Conservation (phyloP, 495 filamentous ascomycete species). For the Aspergillus affinis region DNA sequence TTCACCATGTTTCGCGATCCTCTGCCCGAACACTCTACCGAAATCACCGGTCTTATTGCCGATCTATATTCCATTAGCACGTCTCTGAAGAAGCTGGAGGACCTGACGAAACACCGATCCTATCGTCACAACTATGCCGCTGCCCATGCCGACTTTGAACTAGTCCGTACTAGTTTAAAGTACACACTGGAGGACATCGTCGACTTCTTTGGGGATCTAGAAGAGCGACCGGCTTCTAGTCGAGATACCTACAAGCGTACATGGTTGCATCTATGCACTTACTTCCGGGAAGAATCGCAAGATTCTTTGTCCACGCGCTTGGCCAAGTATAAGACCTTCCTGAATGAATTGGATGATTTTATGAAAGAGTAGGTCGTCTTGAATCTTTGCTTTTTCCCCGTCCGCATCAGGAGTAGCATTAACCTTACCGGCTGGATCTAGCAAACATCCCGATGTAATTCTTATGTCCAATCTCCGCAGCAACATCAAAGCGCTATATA, state of each 20-base stretch:
- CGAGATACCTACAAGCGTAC: slow-evolving; percentile 44
- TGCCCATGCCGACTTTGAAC: slow-evolving; percentile 45
- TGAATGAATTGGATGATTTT: slow-evolving; percentile 48
- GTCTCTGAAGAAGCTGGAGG: slow-evolving; percentile 47
- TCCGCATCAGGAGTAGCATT: not conserved
- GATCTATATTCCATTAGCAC: slow-evolving; percentile 56
- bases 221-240: slow-evolving; percentile 32
- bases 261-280: slow-evolving; percentile 52
- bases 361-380: slow-evolving; percentile 45
- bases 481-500: slow-evolving; percentile 35
- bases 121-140: slow-evolving; percentile 33
- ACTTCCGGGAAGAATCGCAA: slow-evolving; percentile 53
- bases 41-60: slow-evolving; percentile 55
- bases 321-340: slow-evolving; percentile 52
- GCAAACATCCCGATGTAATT: slow-evolving; percentile 28
- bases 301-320: slow-evolving; percentile 51
- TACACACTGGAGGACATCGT: slow-evolving; percentile 55
- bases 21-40: slow-evolving; percentile 52
- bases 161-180: slow-evolving; percentile 47
- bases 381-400: not conserved
- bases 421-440: slow-evolving; percentile 11
- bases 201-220: slow-evolving; percentile 49
- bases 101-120: slow-evolving; percentile 30
- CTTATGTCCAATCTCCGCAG: slow-evolving; percentile 36
- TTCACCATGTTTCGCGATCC: slow-evolving; percentile 51